These are phyloP conservation scores for Botrytis byssoidea DNA, from an alignment of 2,329 filamentous ascomycete genomes.

Conservation along the genomic window DNA sequence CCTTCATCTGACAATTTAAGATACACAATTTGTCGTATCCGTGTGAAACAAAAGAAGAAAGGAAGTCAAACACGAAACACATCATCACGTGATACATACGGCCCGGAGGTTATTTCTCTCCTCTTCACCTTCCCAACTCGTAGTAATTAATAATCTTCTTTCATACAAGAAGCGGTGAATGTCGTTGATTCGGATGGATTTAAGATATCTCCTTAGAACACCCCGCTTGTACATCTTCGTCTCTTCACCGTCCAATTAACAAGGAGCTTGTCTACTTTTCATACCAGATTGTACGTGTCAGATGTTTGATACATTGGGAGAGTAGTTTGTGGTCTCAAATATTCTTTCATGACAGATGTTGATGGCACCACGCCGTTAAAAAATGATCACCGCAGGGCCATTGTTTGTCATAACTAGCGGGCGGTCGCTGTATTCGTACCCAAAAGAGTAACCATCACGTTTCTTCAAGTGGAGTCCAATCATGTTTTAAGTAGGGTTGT, in stretches of 20 bases:
- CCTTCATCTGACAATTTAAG: neutral
- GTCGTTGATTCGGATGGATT: neutral
- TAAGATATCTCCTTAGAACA: constrained; percentile 2
- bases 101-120: neutral
- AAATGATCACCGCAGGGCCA: neutral
- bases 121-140: neutral
- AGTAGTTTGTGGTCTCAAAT: neutral
- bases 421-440: neutral
- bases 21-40: neutral
- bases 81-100: neutral
- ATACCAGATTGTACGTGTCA: neutral
- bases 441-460: neutral
- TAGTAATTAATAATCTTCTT: neutral
- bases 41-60: neutral
- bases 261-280: neutral
- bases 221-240: neutral
- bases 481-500: neutral
- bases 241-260: neutral
- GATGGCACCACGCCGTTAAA: neutral
- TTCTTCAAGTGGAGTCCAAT: neutral
- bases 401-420: neutral
- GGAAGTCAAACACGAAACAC: neutral
- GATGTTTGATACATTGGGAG: neutral
- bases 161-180: neutral
- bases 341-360: neutral